Evolutionary conservation across 768 basidiomycete species (phyloP).

Genomic region (Amanita pallidorosea): DNA sequence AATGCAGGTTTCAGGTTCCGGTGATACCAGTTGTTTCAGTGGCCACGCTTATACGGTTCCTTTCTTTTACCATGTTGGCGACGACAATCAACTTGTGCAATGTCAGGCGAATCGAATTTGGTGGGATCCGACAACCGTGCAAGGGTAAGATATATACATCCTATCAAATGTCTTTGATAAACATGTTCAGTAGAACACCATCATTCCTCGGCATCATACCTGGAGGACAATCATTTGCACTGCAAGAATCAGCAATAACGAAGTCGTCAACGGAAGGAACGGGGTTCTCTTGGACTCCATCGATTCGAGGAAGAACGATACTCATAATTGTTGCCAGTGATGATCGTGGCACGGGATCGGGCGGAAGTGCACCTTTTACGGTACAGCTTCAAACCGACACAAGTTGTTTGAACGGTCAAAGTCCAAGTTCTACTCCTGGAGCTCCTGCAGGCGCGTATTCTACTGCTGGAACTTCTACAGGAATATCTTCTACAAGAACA

Average conservation of each 20-base stretch:
- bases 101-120: constrained; percentile 53
- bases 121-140: constrained; percentile 39
- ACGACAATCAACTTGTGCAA: constrained; percentile 53
- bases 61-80: constrained; percentile 52
- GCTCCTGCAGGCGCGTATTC: constrained; percentile 50
- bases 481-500: too few relatives aligned
- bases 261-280: constrained; percentile 32
- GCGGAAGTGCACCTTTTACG: constrained; percentile 53
- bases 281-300: constrained; percentile 62
- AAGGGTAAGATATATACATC: constrained; percentile 31
- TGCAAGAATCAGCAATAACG: constrained; percentile 42
- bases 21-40: constrained; percentile 50
- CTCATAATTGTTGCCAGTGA: constrained; percentile 63
- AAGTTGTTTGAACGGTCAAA: constrained; percentile 44
- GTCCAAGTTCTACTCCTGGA: constrained; percentile 72
- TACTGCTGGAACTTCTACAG: constrained; percentile 62
- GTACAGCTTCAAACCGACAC: constrained; percentile 35
- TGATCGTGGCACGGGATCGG: constrained; percentile 53
- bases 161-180: neutral
- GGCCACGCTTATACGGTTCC: constrained; percentile 32
- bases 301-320: constrained; percentile 52
- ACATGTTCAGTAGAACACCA: constrained; percentile 29
- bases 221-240: constrained; percentile 63
- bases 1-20: constrained; percentile 38
- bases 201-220: constrained; percentile 67